Evolutionary conservation across 1,284 basidiomycete genomes (phyloP).

Genomic region (Inonotus hispidus): DNA sequence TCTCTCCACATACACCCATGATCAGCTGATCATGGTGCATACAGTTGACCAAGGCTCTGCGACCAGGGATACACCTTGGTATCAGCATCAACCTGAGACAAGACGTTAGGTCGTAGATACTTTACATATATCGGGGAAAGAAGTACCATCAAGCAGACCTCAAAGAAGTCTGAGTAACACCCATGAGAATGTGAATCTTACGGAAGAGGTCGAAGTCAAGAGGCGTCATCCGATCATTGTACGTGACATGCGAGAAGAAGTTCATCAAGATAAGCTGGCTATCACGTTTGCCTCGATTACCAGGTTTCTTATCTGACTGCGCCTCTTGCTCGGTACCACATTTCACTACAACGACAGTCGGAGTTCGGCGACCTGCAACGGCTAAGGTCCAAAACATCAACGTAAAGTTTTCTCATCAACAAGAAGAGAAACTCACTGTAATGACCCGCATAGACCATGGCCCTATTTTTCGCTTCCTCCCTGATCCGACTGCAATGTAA

Average conservation of each 20-base stretch:
- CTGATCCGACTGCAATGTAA: conserved; percentile 87
- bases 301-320: conserved; percentile 83
- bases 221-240: conserved; percentile 98
- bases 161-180: conserved; percentile 98
- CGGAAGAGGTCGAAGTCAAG: conserved; percentile 98
- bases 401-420: not conserved
- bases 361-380: conserved; percentile 82
- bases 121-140: not conserved
- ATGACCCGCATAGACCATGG: conserved; percentile 98
- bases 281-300: conserved; percentile 98
- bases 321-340: conserved; percentile 89
- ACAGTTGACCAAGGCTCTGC: conserved; percentile 84
- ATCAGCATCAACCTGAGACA: conserved; percentile 88
- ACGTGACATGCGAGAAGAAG: conserved; percentile 98
- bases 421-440: conserved; percentile 65
- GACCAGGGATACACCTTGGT: conserved; percentile 90
- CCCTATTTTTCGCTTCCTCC: conserved; percentile 87
- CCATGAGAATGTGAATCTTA: conserved; percentile 95
- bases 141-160: conserved; percentile 92
- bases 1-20: conserved; percentile 99
- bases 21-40: conserved; percentile 99
- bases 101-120: conserved; percentile 17
- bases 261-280: conserved; percentile 99
- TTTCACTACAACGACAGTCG: conserved; percentile 95
- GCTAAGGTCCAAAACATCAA: conserved; percentile 36